These are phyloP conservation scores for Huntiella moniliformis DNA, from an alignment of 2,329 filamentous ascomycete species.

Conservation along the genomic window DNA sequence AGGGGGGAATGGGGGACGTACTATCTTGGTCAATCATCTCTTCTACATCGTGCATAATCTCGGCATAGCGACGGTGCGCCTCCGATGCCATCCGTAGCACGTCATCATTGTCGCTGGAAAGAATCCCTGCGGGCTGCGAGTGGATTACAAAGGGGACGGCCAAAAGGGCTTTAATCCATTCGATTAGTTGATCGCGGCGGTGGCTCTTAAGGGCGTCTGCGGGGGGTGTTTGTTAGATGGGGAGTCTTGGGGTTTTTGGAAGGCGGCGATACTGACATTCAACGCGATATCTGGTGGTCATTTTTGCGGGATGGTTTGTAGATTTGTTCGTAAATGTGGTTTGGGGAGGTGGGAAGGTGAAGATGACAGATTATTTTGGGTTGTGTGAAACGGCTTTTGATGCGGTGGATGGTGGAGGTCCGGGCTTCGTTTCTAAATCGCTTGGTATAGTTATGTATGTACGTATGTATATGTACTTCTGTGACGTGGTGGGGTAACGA, in stretches of 20 bases:
- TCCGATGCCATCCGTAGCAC: conserved; percentile 57
- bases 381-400: no score
- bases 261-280: conserved; percentile 40
- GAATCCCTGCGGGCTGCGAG: conserved; percentile 79
- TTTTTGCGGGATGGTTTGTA: conserved; percentile 17
- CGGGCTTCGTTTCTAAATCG: no score
- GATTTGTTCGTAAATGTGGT: neutral
- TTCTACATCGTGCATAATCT: conserved; percentile 91
- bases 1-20: conserved; percentile 20
- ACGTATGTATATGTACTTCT: no score
- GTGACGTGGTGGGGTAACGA: no score
- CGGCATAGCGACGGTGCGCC: conserved; percentile 74
- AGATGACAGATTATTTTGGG: neutral
- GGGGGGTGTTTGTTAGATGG: conserved; percentile 8
- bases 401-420: no score
- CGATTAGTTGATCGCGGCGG: conserved; percentile 76
- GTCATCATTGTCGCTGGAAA: conserved; percentile 46
- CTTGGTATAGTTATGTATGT: no score
- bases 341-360: neutral
- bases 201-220: conserved; percentile 58
- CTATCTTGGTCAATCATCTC: conserved; percentile 82
- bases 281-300: conserved; percentile 49
- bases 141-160: conserved; percentile 94
- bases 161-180: conserved; percentile 92
- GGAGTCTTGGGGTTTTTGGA: conserved; percentile 1